phyloP scores from a whole-genome alignment of 305 asterid genomes.

The Salvia sclarea region DNA sequence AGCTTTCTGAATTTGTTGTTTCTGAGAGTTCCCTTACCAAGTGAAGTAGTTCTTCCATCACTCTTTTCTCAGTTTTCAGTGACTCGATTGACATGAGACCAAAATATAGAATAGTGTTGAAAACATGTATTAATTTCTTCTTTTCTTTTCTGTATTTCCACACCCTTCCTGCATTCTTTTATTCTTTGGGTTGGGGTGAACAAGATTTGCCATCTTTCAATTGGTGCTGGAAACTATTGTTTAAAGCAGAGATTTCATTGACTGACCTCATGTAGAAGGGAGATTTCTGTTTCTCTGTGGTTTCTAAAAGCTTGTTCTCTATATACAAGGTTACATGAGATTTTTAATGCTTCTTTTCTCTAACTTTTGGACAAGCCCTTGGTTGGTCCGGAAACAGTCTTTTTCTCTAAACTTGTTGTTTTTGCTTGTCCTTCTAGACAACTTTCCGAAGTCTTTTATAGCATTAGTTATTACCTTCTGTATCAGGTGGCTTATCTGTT shows the following conservation, averaged over 20 bases:
- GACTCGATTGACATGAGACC: slow-evolving; percentile 2
- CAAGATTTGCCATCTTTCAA: slow-evolving; percentile 17
- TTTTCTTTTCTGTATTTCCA: not conserved
- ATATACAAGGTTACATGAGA: not conserved
- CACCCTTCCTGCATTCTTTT: not conserved
- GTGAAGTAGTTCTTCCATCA: not conserved
- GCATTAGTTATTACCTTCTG: not conserved
- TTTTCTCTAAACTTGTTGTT: not conserved
- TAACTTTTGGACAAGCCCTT: not conserved
- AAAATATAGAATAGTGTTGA: slow-evolving; percentile 7
- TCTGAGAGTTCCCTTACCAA: slow-evolving; percentile 14
- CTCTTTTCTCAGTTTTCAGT: slow-evolving; percentile 6
- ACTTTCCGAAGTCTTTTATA: not conserved
- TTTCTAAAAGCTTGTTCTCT: slow-evolving; percentile 15
- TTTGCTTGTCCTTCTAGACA: not conserved
- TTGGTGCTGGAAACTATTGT: not conserved
- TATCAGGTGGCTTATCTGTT: too few species aligned
- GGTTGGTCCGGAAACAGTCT: slow-evolving; percentile 11
- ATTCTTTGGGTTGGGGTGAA: not conserved
- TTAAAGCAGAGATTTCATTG: not conserved
- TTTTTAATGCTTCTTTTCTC: not conserved
- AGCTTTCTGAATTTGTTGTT: slow-evolving; percentile 16
- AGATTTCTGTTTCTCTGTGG: slow-evolving; percentile 11
- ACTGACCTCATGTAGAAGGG: not conserved
- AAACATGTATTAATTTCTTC: not conserved